Evolutionary conservation across 1,139 yeast genomes (phyloP).

Genomic region (Lodderomyces elongisporus): DNA sequence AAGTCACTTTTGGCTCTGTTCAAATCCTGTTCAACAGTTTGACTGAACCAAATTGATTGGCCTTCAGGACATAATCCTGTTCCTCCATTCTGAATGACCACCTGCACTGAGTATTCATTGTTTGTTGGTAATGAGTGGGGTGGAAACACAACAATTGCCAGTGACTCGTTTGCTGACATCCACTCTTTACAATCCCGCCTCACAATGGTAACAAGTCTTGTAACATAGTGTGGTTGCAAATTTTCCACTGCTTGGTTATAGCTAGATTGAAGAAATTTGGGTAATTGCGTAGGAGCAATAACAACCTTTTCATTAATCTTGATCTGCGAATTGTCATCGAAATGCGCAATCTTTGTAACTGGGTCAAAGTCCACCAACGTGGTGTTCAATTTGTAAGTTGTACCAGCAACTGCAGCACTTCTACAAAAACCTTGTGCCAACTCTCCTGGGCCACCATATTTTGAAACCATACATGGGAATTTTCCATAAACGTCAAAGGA

Average conservation of each 20-base stretch:
- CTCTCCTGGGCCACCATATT: conserved; percentile 96
- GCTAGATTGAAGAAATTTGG: conserved; percentile 38
- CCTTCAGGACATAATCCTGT: conserved; percentile 87
- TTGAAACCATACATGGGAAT: conserved; percentile 87
- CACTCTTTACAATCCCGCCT: conserved; percentile 86
- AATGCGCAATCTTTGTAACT: conserved; percentile 56
- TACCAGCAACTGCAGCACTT: conserved; percentile 97
- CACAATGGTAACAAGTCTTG: conserved; percentile 77
- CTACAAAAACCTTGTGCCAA: conserved; percentile 95
- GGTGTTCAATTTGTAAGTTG: conserved; percentile 82
- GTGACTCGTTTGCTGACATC: conserved; percentile 72
- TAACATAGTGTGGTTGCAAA: conserved; percentile 47
- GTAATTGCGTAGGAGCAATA: conserved; percentile 66
- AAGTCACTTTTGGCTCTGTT: conserved; percentile 68
- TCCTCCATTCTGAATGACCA: conserved; percentile 81
- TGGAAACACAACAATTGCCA: conserved; percentile 92
- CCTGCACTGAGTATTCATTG: conserved; percentile 76
- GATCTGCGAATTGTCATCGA: conserved; percentile 73
- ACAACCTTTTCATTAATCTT: conserved; percentile 73
- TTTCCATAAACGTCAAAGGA: conserved; percentile 93
- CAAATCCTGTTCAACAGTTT: conserved; percentile 67
- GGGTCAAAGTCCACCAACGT: conserved; percentile 61
- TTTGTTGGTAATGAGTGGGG: conserved; percentile 68
- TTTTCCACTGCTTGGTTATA: conserved; percentile 33
- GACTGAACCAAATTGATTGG: conserved; percentile 85